phyloP scores from a whole-genome alignment of 768 basidiomycete species.

The Boletus subparvulus region DNA sequence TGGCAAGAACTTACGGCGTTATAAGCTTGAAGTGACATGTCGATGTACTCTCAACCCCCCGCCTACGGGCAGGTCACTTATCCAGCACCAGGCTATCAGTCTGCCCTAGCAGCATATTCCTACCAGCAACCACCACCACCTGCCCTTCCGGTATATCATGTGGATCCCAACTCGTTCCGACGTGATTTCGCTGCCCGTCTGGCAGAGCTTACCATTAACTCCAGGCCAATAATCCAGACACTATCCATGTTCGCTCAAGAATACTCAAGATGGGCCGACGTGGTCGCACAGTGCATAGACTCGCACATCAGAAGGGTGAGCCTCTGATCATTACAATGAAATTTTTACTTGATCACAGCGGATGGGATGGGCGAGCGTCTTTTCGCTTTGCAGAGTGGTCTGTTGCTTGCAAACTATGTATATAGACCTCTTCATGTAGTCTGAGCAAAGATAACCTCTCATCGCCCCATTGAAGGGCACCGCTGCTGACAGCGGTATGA shows the following conservation, averaged over 20 bases:
- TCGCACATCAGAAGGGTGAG: conserved; percentile 88
- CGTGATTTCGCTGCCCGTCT: conserved; percentile 76
- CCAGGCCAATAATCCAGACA: conserved; percentile 89
- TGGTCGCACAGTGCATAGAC: conserved; percentile 80
- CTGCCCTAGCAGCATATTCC: conserved; percentile 44
- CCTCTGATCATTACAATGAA: conserved; percentile 32
- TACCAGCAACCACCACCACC: conserved; percentile 48
- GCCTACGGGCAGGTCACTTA: conserved; percentile 59
- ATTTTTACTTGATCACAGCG: conserved; percentile 27
- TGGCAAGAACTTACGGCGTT: conserved; percentile 30
- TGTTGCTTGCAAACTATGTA: conserved; percentile 43
- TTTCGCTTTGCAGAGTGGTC: conserved; percentile 21
- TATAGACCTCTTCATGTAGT: conserved; percentile 42
- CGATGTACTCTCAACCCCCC: conserved; percentile 61
- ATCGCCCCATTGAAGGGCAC: conserved; percentile 32
- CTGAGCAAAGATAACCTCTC: conserved; percentile 43
- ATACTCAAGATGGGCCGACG: conserved; percentile 70
- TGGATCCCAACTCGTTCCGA: conserved; percentile 73
- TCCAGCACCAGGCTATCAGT: conserved; percentile 46
- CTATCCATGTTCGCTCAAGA: conserved; percentile 93
- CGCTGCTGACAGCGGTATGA: conserved; percentile 34
- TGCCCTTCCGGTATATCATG: conserved; percentile 42
- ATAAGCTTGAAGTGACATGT: conserved; percentile 51
- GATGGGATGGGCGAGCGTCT: conserved; percentile 27
- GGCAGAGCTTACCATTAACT: conserved; percentile 86